Percentiles rank a stretch among this genome's conserved stretches.
phyloP scores from a whole-genome alignment of 2,329 filamentous ascomycete species.

The Hypoxylon sp. region DNA sequence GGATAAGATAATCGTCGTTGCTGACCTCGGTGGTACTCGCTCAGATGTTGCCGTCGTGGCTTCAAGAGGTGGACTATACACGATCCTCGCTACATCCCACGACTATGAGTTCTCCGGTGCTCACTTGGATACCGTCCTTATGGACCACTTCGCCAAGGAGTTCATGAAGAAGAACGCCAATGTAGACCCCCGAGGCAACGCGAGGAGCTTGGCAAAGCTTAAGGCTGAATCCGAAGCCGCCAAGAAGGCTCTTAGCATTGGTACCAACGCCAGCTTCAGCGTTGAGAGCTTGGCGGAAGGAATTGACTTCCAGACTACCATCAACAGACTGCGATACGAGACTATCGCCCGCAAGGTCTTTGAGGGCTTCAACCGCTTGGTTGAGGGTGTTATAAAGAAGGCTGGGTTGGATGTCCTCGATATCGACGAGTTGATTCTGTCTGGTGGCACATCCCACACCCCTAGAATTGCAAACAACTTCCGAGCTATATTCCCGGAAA shows the following conservation, averaged over 20 bases:
- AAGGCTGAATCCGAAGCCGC: slow-evolving; percentile 89
- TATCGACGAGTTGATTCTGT: slow-evolving; percentile 92
- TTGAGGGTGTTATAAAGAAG: slow-evolving; percentile 88
- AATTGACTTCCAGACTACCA: slow-evolving; percentile 87
- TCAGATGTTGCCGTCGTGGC: slow-evolving; percentile 92
- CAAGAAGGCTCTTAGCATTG: slow-evolving; percentile 91
- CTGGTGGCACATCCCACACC: slow-evolving; percentile 90
- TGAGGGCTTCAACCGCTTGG: slow-evolving; percentile 83
- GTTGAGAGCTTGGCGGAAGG: slow-evolving; percentile 91
- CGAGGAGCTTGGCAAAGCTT: slow-evolving; percentile 86
- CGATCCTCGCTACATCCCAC: slow-evolving; percentile 88
- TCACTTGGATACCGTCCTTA: slow-evolving; percentile 86
- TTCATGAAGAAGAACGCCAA: slow-evolving; percentile 95
- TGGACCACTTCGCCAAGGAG: slow-evolving; percentile 98
- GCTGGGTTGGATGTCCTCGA: slow-evolving; percentile 91
- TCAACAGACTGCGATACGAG: slow-evolving; percentile 95
- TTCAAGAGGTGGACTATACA: slow-evolving; percentile 95
- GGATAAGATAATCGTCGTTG: slow-evolving; percentile 92
- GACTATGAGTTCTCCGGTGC: slow-evolving; percentile 93
- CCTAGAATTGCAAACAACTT: slow-evolving; percentile 90
- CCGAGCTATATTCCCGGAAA: slow-evolving; percentile 79
- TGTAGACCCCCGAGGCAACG: slow-evolving; percentile 82
- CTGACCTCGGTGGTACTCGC: slow-evolving; percentile 90
- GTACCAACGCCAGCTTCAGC: slow-evolving; percentile 88
- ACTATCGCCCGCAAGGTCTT: slow-evolving; percentile 87